Evolutionary conservation across 228 moss, liverwort and hornwort species (phyloP).

Genomic region (Sphagnum magellanicum): DNA sequence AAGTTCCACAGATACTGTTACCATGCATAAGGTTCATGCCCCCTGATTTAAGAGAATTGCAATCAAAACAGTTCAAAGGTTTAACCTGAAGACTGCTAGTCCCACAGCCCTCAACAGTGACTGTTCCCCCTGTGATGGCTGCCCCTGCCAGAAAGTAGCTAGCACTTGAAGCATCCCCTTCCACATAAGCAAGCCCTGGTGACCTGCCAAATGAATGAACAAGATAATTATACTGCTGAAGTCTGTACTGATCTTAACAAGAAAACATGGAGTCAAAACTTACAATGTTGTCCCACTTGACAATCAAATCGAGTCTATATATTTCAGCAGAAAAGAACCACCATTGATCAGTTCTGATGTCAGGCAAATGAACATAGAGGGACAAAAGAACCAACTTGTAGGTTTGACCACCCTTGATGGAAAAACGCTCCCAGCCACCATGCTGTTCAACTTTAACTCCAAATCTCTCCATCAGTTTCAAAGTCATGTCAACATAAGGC

Average conservation of each 20-base stretch:
- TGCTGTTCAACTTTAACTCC: constrained; percentile 80
- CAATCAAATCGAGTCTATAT: too few species aligned
- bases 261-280: too few species aligned
- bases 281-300: too few species aligned
- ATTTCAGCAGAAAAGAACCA: too few species aligned
- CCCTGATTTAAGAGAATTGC: too few species aligned
- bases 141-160: constrained; percentile 99
- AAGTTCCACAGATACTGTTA: too few species aligned
- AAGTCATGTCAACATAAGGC: constrained; percentile 96
- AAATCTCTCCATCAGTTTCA: constrained; percentile 84
- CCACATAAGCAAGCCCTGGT: constrained; percentile 79
- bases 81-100: constrained; percentile 86
- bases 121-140: constrained; percentile 79
- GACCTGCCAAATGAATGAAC: constrained; percentile 36
- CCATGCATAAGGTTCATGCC: background rate
- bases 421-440: constrained; percentile 86
- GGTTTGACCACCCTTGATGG: constrained; percentile 84
- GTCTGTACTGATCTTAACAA: too few species aligned
- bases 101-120: constrained; percentile 92
- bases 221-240: too few species aligned
- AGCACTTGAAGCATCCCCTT: constrained; percentile 97
- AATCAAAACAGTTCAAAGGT: background rate
- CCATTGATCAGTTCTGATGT: too few species aligned
- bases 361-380: background rate
- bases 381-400: constrained; percentile 47